Evolutionary conservation across 2,329 filamentous ascomycete genomes (phyloP), one percentile per base, ranked within the genome.

Genomic region (Sclerotinia subarctica): DNA sequence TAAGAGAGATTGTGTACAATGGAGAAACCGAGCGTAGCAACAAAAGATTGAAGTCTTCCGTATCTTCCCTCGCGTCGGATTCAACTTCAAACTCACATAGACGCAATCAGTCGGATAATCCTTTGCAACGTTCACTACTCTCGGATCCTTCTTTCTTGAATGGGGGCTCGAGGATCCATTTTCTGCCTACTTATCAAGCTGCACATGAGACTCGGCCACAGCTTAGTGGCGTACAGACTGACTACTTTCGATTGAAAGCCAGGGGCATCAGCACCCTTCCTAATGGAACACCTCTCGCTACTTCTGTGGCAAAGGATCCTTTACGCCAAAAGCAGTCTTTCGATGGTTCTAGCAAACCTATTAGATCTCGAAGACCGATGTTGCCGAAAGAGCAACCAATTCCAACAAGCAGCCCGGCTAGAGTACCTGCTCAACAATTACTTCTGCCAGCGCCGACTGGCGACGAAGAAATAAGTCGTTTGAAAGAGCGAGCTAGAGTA

Each of bases 211-310:
- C 54, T 24, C 70, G 72, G 26, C 70, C 68, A 32, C 74, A 75
- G 60, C 56, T 72, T 10, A 78, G 74, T 66, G 77, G 77, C 5
- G 76, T 78, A 7, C 70, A 76, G 49, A 77, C 76, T 4, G 77
- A 78, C 67, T 78, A 78, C 65, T 78, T 78, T 64, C 73, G 77
- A 26, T 69, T 78, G 19, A 78, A 78, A 70, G 77, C 77, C 15
- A 72, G 77, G 54, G 77, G 77, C 3, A 77, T 78, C 11, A 69
- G 67, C 3, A 78, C 75, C 38, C 69, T 77, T 24, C 72, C 72
- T 17, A 68, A 76, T 64, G 76, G 76, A 17, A 73, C 72, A 13
- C 73, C 76, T 51, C 68, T 77, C 51, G 76, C 77, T 26, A 73
- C 49, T 38, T 74, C 76, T 21, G 77, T 71, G 6, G 74, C 73